These are phyloP conservation scores for Furcasterigmium sp. DNA, from an alignment of 2,329 filamentous ascomycete genomes.

Conservation along the genomic window DNA sequence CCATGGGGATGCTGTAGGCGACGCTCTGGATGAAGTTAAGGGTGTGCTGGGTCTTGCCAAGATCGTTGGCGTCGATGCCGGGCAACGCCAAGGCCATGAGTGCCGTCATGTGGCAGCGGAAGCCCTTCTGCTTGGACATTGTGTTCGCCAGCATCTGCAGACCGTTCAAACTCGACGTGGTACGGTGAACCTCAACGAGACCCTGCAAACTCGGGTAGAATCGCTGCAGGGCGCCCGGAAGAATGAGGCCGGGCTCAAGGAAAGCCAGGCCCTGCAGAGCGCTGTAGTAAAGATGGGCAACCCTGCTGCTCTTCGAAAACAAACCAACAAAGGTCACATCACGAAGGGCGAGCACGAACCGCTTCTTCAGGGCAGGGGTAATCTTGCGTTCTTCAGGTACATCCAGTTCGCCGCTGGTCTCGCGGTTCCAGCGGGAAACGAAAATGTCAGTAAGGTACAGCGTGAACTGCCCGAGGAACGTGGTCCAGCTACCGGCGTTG, in stretches of 20 bases:
- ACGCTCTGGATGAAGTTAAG: conserved; percentile 93
- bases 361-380: conserved; percentile 72
- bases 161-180: conserved; percentile 86
- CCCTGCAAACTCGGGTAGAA: conserved; percentile 98
- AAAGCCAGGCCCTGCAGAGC: conserved; percentile 86
- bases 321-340: conserved; percentile 98
- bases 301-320: conserved; percentile 89
- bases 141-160: conserved; percentile 88
- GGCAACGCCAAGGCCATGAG: conserved; percentile 88
- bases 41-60: conserved; percentile 93
- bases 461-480: conserved; percentile 80
- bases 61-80: conserved; percentile 94
- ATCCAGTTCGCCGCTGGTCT: conserved; percentile 87
- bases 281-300: conserved; percentile 87
- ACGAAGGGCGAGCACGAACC: conserved; percentile 82
- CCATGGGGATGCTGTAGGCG: conserved; percentile 92
- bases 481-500: conserved; percentile 90
- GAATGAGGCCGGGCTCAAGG: conserved; percentile 83
- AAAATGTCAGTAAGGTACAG: conserved; percentile 95
- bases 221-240: conserved; percentile 88
- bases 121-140: conserved; percentile 92
- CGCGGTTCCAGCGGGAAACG: conserved; percentile 94
- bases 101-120: conserved; percentile 91
- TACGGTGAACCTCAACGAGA: conserved; percentile 93
- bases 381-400: conserved; percentile 75